Conservation (phyloP, 2,329 filamentous ascomycete genomes). For the Ascocoryne sarcoides region DNA sequence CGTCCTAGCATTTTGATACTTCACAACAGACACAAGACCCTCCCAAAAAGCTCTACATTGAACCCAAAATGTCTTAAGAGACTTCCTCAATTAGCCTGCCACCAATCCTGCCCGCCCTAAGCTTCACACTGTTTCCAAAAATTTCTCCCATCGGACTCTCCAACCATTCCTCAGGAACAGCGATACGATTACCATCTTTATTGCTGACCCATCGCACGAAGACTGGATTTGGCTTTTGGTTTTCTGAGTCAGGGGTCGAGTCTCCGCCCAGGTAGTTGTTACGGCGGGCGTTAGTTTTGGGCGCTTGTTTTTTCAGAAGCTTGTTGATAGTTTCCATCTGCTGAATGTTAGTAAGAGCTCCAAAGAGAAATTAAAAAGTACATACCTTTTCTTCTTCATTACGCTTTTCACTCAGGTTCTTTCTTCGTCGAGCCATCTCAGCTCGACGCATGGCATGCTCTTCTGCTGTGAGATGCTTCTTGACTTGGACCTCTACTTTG, state of each 20-base stretch:
- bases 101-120: conserved; percentile 10
- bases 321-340: conserved; percentile 90
- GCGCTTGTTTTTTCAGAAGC: conserved; percentile 75
- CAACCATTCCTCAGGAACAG: conserved; percentile 61
- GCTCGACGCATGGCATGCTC: conserved; percentile 65
- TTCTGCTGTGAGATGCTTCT: conserved; percentile 64
- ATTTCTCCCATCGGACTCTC: conserved; percentile 51
- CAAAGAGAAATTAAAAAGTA: neutral
- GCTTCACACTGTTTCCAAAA: conserved; percentile 36
- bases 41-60: too few species aligned
- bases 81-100: conserved; percentile 29
- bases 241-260: conserved; percentile 39
- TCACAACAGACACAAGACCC: too few species aligned
- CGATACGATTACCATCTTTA: conserved; percentile 52
- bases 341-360: conserved; percentile 7
- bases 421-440: conserved; percentile 65
- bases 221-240: conserved; percentile 45
- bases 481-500: conserved; percentile 53
- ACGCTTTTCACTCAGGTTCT: conserved; percentile 68
- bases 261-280: conserved; percentile 33
- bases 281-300: conserved; percentile 54
- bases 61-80: conserved; percentile 9
- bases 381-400: conserved; percentile 67
- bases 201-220: conserved; percentile 66
- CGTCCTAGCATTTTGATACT: too few species aligned